Evolutionary conservation across 495 filamentous ascomycete genomes (phyloP).

Genomic region (Podospora pseudoanserina): DNA sequence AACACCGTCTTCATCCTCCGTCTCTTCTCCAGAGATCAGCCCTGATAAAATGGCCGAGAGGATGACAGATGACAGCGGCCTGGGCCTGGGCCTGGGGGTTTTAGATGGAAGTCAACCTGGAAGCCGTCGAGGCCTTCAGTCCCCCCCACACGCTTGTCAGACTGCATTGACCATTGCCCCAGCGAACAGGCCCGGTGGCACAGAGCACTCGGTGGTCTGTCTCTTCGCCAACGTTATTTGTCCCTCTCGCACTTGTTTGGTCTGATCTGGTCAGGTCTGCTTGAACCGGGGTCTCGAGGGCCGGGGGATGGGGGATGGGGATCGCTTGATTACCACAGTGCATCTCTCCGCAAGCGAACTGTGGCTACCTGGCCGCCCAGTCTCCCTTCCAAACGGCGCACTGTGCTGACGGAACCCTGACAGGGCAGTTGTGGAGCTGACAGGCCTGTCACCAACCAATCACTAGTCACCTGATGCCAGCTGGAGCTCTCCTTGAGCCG

Average conservation of each 20-base stretch:
- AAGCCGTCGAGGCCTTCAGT: neutral
- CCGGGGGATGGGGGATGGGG: neutral
- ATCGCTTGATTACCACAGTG: constrained; percentile 17
- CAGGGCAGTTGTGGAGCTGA: constrained; percentile 9
- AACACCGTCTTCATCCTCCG: neutral
- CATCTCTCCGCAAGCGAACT: constrained; percentile 14
- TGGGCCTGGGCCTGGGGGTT: neutral
- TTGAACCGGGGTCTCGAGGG: neutral
- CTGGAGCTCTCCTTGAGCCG: constrained; percentile 1
- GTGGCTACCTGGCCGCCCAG: constrained; percentile 11
- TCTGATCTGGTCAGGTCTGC: too few relatives aligned
- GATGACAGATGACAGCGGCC: neutral
- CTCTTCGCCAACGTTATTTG: constrained; percentile 14
- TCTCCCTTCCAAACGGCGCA: constrained; percentile 9
- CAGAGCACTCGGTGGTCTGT: constrained; percentile 16
- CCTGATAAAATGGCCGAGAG: neutral
- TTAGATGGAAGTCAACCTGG: neutral
- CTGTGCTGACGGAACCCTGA: constrained; percentile 28
- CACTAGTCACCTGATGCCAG: constrained; percentile 19
- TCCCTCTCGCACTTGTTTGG: neutral
- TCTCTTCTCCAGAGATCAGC: neutral
- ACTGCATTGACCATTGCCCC: neutral
- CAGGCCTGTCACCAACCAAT: constrained; percentile 4
- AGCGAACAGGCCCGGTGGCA: constrained; percentile 5
- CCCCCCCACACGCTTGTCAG: neutral